These are phyloP conservation scores for Ganoderma resinaceum DNA, from an alignment of 1,284 basidiomycete species.

Conservation along the genomic window DNA sequence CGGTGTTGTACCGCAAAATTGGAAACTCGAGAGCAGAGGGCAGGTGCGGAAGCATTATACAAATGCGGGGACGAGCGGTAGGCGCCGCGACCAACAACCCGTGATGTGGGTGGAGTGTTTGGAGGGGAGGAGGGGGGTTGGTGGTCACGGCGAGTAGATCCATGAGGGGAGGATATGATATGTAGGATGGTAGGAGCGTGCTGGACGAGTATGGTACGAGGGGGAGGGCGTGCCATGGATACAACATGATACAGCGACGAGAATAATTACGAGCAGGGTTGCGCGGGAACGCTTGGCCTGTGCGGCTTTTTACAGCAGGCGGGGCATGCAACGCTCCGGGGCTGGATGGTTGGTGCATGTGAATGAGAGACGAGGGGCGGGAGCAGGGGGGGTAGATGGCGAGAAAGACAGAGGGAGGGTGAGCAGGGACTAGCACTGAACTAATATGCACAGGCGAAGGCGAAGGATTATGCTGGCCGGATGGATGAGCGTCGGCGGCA, in stretches of 20 bases:
- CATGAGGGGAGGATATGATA: slow-evolving; percentile 16
- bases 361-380: not conserved
- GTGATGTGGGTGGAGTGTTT: not conserved
- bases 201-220: slow-evolving; percentile 1
- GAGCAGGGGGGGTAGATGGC: not conserved
- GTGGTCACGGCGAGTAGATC: slow-evolving; percentile 21
- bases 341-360: slow-evolving; percentile 10
- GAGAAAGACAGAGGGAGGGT: not conserved
- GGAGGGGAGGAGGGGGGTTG: not conserved
- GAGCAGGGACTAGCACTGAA: slow-evolving; percentile 1
- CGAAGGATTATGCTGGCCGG: slow-evolving; percentile 13
- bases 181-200: slow-evolving; percentile 9
- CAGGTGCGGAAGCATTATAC: slow-evolving; percentile 22
- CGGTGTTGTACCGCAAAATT: not conserved
- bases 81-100: slow-evolving; percentile 16
- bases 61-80: slow-evolving; percentile 18
- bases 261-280: slow-evolving; percentile 4
- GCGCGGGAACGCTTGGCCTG: slow-evolving; percentile 19
- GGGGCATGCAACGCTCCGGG: not conserved
- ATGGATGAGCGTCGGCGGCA: slow-evolving; percentile 14
- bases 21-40: not conserved
- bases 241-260: slow-evolving; percentile 5
- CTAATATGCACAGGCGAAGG: slow-evolving; percentile 26
- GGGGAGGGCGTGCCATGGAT: not conserved
- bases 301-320: slow-evolving; percentile 24